Percentiles rank a stretch among this genome's conserved stretches.
phyloP scores from a whole-genome alignment of 306 rosid genomes.

The Hippophae gyantsensis region DNA sequence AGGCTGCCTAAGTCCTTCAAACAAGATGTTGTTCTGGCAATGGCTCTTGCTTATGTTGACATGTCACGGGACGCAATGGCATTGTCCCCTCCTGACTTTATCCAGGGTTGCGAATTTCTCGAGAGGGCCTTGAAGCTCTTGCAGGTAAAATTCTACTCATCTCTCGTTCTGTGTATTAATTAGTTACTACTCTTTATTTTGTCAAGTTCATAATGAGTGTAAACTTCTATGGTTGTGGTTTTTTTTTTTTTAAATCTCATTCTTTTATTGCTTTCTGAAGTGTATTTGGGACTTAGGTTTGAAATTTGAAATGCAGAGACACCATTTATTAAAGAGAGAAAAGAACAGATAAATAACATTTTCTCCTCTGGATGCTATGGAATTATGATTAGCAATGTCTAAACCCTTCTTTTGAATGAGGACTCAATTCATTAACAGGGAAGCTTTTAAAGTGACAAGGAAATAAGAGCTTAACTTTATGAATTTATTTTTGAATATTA shows the following conservation, averaged over 20 bases:
- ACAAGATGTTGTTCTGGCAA: constrained; percentile 81
- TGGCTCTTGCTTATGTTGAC: constrained; percentile 86
- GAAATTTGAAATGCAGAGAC: not conserved
- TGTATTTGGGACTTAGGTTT: too few relatives aligned
- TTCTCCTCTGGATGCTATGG: too few relatives aligned
- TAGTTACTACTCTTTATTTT: not conserved
- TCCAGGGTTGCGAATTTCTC: constrained; percentile 73
- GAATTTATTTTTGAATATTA: too few relatives aligned
- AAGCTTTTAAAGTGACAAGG: too few relatives aligned
- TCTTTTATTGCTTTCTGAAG: too few relatives aligned
- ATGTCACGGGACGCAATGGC: constrained; percentile 90
- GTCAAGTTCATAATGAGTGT: not conserved
- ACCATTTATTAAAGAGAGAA: not conserved
- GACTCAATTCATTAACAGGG: too few relatives aligned
- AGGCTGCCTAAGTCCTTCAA: constrained; percentile 82
- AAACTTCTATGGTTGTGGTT: not conserved
- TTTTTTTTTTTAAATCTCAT: too few relatives aligned
- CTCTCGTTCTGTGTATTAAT: not conserved
- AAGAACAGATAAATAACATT: too few relatives aligned
- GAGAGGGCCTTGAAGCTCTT: constrained; percentile 92
- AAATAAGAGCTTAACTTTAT: too few relatives aligned
- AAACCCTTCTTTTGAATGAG: too few relatives aligned
- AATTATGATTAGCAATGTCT: too few relatives aligned
- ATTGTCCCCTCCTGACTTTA: constrained; percentile 64
- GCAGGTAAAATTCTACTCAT: constrained; percentile 42